Conservation (phyloP, 2,329 filamentous ascomycete genomes). For the Aspergillus clavatus region DNA sequence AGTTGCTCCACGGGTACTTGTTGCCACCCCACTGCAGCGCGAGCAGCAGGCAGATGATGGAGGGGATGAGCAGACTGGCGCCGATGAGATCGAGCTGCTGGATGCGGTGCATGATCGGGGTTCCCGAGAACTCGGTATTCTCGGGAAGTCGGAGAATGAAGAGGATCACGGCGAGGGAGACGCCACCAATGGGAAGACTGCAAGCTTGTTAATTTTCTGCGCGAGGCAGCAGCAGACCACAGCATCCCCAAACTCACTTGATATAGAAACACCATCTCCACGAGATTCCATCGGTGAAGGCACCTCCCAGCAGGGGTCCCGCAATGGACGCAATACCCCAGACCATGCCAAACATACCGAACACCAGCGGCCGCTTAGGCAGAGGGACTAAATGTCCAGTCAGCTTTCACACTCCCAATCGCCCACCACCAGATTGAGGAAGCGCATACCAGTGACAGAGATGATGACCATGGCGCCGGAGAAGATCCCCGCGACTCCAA, state of each 20-base stretch:
- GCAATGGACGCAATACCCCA: conserved; percentile 51
- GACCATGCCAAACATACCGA: conserved; percentile 49
- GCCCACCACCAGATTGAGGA: too few relatives aligned
- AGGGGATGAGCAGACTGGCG: conserved; percentile 26
- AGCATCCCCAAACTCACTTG: conserved; percentile 21
- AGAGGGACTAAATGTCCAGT: conserved; percentile 44
- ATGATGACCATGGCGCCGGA: conserved; percentile 25
- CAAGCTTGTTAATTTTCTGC: not conserved
- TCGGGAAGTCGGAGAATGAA: conserved; percentile 44
- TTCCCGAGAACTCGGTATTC: conserved; percentile 25
- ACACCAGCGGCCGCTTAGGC: conserved; percentile 44
- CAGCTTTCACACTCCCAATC: not conserved
- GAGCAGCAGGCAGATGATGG: conserved; percentile 19
- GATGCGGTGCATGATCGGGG: conserved; percentile 37
- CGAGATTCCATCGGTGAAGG: conserved; percentile 39
- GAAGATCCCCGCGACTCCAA: conserved; percentile 35
- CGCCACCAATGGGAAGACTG: conserved; percentile 36
- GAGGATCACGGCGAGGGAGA: conserved; percentile 43
- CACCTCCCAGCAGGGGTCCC: conserved; percentile 43
- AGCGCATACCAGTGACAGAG: conserved; percentile 14
- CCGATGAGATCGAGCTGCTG: conserved; percentile 36
- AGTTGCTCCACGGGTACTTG: conserved; percentile 18
- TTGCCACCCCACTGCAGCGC: conserved; percentile 23
- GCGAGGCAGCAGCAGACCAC: not conserved
- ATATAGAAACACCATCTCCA: conserved; percentile 45